Conservation (phyloP, 495 filamentous ascomycete genomes). For the Trichoderma orchidacearum region DNA sequence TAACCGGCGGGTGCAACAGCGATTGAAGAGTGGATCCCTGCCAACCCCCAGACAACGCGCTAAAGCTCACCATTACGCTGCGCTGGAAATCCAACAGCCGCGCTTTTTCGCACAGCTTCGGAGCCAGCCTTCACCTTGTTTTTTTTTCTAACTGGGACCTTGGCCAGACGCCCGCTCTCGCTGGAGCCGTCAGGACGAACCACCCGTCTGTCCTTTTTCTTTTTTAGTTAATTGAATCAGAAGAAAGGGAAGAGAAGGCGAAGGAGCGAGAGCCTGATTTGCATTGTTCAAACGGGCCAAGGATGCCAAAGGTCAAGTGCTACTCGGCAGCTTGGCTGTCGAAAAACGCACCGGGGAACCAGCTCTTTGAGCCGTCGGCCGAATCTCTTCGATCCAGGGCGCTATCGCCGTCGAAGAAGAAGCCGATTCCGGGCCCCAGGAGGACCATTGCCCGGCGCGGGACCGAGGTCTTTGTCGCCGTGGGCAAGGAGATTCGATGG, state of each 20-base stretch:
- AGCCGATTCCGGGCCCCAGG: conserved; percentile 37
- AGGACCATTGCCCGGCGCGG: conserved; percentile 60
- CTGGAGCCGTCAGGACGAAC: not conserved
- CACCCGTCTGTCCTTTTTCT: not conserved
- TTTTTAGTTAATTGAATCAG: not conserved
- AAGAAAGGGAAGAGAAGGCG: not conserved
- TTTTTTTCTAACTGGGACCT: not conserved
- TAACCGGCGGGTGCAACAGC: not conserved
- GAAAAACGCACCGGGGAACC: conserved; percentile 56
- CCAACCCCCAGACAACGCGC: not conserved
- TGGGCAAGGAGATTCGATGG: conserved; percentile 80
- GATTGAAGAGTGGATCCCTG: not conserved
- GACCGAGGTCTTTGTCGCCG: conserved; percentile 71
- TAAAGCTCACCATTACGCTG: not conserved
- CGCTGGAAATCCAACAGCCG: not conserved
- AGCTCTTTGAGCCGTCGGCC: conserved; percentile 43
- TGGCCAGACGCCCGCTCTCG: not conserved
- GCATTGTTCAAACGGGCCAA: not conserved
- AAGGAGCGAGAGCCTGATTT: not conserved
- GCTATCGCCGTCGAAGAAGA: conserved; percentile 16
- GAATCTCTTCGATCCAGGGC: conserved; percentile 12
- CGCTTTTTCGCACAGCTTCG: conserved; percentile 1
- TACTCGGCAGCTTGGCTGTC: conserved; percentile 77
- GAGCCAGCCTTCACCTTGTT: not conserved
- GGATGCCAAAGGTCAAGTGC: conserved; percentile 68